Conservation (phyloP, 345 rosid species). For the Laguncularia racemosa region DNA sequence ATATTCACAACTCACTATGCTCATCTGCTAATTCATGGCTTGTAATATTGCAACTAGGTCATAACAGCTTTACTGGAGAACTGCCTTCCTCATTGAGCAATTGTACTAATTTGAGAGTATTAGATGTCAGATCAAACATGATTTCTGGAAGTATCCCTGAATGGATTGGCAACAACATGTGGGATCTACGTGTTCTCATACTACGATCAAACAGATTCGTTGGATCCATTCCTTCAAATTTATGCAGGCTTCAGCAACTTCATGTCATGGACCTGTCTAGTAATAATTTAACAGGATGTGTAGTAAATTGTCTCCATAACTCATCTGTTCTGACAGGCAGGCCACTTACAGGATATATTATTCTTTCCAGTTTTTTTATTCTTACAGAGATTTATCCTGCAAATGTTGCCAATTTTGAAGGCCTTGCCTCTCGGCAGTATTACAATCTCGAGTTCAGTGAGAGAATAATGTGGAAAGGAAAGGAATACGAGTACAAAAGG, state of each 20-base stretch:
- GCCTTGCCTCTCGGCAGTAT: not conserved
- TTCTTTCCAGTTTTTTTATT: too few species aligned
- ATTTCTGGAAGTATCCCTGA: conserved; percentile 12
- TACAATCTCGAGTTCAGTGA: not conserved
- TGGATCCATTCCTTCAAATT: conserved; percentile 14
- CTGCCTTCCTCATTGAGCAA: conserved; percentile 8
- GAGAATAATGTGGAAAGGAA: conserved; percentile 11
- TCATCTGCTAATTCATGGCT: too few species aligned
- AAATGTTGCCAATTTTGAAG: not conserved
- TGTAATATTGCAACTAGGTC: not conserved
- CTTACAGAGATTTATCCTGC: too few species aligned
- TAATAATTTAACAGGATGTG: conserved; percentile 1
- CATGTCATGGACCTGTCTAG: conserved; percentile 6
- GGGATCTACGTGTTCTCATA: conserved; percentile 1
- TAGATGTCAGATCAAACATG: conserved; percentile 15
- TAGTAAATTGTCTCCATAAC: conserved; percentile 3
- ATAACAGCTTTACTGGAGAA: conserved; percentile 8
- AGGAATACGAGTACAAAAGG: not conserved
- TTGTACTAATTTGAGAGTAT: not conserved
- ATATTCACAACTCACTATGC: too few species aligned
- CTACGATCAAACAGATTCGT: conserved; percentile 8
- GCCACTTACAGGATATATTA: too few species aligned
- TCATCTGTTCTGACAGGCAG: too few species aligned
- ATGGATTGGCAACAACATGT: conserved; percentile 7
- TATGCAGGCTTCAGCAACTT: conserved; percentile 10